Base-by-base conservation (phyloP, 2,329 filamentous ascomycete species). In the Nannizzia gypsea region DNA sequence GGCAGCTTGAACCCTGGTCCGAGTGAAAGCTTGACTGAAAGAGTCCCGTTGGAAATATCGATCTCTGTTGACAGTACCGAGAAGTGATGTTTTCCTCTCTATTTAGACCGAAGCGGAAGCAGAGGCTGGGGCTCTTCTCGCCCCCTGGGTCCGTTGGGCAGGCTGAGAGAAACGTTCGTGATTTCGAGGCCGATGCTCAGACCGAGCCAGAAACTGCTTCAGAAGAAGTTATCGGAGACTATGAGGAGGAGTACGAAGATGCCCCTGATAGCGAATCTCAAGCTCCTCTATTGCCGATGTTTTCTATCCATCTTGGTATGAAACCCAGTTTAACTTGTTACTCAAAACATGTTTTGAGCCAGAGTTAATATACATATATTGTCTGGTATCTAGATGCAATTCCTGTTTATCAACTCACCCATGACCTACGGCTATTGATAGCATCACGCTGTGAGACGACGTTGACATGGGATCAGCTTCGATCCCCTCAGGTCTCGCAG, bases 401-500 rank as follows among this genome's bases (percentile, higher is more conserved):
- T 5, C 91, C 92, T 20, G 84, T 96, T 61, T 96, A 96, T 77
- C 88, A 85, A 72, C 84, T 95, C 65, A 95, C 91, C 28, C 92
- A 96, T 73, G 84, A 89, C 34, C 91, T 96, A 64, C 88, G 92
- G 65, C 84, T 90, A 58, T 81, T 96, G 60, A 85, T 97, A 62
- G 83, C 89, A 65, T 81, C 89, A 61, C 85, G 88, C 69, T 95
- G 90, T 73, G 92, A 97, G 76, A 96, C 91, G 1, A 92, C 90
- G 0, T 77, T 97, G 57, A 87, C 90, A 15, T 97, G 91, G 91
- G 92, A 97, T 64, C 92, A 97, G 72, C 79, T 97, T 63, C 84
- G 91, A 64, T 95, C 90, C n/a, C 92, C 92, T 2, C 92, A 97
- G 71, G 87, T 97, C 60, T 96, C 90, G 15, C 91, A 96, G 70